A percentile compares a stretch with the other conserved stretches of the same genome.
Conservation (phyloP, 140 eudicot species). For the Flaveria floridana region DNA sequence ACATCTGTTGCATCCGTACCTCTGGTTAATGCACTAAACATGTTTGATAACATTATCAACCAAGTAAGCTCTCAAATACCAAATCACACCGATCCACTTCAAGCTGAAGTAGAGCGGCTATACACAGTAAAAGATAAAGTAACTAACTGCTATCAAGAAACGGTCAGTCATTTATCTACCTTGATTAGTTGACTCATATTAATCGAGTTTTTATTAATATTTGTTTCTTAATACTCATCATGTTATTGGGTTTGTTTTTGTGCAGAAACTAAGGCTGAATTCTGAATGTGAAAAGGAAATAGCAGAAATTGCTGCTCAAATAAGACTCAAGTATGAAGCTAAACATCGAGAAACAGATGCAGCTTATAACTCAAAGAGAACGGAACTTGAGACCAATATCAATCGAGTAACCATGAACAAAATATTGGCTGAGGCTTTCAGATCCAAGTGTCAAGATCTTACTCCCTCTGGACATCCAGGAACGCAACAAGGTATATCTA, state of each 20-base stretch:
- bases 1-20: slow-evolving; percentile 17
- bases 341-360: slow-evolving; percentile 43
- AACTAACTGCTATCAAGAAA: slow-evolving; percentile 41
- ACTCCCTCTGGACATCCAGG: slow-evolving; percentile 37
- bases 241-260: slow-evolving; percentile 7
- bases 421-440: slow-evolving; percentile 59
- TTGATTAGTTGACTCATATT: background rate
- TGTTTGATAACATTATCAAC: slow-evolving; percentile 24
- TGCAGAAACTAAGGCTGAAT: slow-evolving; percentile 57
- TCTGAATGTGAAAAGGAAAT: slow-evolving; percentile 71
- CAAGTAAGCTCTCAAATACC: slow-evolving; percentile 26
- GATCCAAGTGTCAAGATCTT: slow-evolving; percentile 56
- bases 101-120: slow-evolving; percentile 50
- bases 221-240: background rate
- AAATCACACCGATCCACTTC: slow-evolving; percentile 57
- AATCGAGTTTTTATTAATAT: background rate
- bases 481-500: slow-evolving; percentile 40
- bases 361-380: slow-evolving; percentile 40
- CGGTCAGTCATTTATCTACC: slow-evolving; percentile 45
- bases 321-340: slow-evolving; percentile 45
- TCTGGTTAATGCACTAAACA: background rate
- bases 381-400: slow-evolving; percentile 45
- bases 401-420: slow-evolving; percentile 45
- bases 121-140: slow-evolving; percentile 32
- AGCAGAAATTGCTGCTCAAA: slow-evolving; percentile 45